Conservation (phyloP, 257 asterid genomes). For the Solanum raphanifolium region DNA sequence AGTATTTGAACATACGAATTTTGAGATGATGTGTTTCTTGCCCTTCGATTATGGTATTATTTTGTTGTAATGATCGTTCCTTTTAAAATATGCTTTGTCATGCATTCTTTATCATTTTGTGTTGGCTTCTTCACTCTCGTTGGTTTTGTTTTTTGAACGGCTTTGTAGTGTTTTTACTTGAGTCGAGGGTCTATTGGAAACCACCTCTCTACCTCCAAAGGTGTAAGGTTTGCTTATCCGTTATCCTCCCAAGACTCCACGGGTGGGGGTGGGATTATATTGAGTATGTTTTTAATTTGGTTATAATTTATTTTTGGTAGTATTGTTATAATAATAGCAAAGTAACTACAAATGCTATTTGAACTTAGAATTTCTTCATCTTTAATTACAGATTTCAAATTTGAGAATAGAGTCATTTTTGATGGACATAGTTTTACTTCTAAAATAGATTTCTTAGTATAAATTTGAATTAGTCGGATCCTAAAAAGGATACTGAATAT, state of each 20-base stretch:
- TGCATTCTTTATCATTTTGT: not conserved
- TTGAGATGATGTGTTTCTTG: not conserved
- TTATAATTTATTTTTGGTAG: not conserved
- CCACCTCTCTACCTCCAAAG: not conserved
- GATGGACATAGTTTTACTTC: not conserved
- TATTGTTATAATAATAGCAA: not conserved
- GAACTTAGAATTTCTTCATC: not conserved
- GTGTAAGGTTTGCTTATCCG: not conserved
- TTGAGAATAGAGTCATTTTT: not conserved
- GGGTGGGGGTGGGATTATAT: not conserved
- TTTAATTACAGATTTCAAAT: not conserved
- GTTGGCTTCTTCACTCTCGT: not conserved
- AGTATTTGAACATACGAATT: not conserved
- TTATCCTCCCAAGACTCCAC: not conserved
- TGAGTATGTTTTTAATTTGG: not conserved
- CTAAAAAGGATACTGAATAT: not conserved
- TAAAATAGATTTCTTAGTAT: not conserved
- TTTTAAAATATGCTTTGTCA: too few relatives aligned
- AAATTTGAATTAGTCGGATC: not conserved
- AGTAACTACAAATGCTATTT: not conserved
- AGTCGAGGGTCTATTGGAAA: not conserved
- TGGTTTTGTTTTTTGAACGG: not conserved
- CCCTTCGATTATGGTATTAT: not conserved
- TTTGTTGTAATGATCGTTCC: not conserved
- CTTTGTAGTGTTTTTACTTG: not conserved